phyloP scores from a whole-genome alignment of 768 basidiomycete genomes.

The Serendipita vermifera region DNA sequence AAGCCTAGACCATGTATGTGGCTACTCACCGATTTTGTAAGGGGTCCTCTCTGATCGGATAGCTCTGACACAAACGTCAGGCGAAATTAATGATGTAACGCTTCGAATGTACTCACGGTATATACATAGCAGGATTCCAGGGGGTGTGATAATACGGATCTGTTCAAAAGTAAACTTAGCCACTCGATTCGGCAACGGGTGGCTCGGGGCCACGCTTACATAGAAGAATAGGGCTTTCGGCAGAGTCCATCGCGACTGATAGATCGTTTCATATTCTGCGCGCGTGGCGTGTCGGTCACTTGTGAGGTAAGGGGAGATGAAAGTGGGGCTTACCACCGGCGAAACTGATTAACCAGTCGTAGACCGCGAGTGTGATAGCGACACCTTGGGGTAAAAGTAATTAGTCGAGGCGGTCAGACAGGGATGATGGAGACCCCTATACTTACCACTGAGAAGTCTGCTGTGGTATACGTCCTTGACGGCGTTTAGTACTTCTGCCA shows the following conservation, averaged over 20 bases:
- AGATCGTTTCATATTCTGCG: slow-evolving; percentile 1
- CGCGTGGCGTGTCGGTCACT: neutral
- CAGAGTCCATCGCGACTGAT: slow-evolving; percentile 1
- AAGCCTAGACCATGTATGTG: neutral
- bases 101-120: neutral
- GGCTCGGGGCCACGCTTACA: neutral
- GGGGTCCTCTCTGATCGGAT: neutral
- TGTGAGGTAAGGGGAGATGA: neutral
- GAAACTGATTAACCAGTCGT: neutral
- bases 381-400: neutral
- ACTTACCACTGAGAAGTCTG: neutral
- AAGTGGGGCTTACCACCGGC: neutral
- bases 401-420: neutral
- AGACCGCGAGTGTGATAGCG: neutral
- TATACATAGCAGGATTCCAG: neutral
- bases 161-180: neutral
- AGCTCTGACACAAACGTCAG: slow-evolving; percentile 1
- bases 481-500: neutral
- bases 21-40: neutral
- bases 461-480: neutral
- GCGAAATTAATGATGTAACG: too few species aligned
- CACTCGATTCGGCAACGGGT: neutral
- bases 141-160: neutral
- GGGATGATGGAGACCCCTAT: neutral
- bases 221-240: neutral